Evolutionary conservation across 306 rosid species (phyloP).

Genomic region (Abrus pulchellus): DNA sequence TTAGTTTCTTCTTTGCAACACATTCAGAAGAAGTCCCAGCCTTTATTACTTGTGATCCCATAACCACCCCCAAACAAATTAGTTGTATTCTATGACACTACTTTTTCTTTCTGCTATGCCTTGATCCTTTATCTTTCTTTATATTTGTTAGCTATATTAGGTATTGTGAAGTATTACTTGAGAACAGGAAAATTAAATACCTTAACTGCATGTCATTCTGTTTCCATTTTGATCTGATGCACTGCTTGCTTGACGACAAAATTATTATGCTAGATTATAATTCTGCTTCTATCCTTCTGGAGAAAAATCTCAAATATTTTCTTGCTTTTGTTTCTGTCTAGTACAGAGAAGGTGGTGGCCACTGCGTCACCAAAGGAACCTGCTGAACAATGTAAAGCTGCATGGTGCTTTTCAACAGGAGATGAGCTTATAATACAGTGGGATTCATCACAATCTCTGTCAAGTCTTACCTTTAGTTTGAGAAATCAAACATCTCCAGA

Average conservation of each 20-base stretch:
- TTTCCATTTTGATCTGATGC: slow-evolving; percentile 17
- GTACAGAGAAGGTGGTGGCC: slow-evolving; percentile 92
- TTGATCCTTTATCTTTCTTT: background rate
- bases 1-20: slow-evolving; percentile 2
- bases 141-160: slow-evolving; percentile 11
- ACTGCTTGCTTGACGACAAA: background rate
- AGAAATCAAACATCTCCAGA: slow-evolving; percentile 62
- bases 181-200: slow-evolving; percentile 18
- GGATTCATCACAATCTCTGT: slow-evolving; percentile 66
- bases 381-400: slow-evolving; percentile 71
- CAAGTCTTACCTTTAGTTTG: slow-evolving; percentile 69
- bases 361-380: slow-evolving; percentile 87
- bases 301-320: slow-evolving; percentile 49
- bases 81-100: background rate
- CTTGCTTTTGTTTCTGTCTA: slow-evolving; percentile 63
- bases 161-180: background rate
- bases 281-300: slow-evolving; percentile 29
- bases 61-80: background rate
- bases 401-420: slow-evolving; percentile 85
- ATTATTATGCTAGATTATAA: background rate
- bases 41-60: background rate
- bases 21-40: background rate
- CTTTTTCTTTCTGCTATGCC: background rate
- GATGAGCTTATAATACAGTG: slow-evolving; percentile 73
- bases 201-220: background rate